Conservation (phyloP, 2,329 filamentous ascomycete species). For the Sarocladium brachiariae region DNA sequence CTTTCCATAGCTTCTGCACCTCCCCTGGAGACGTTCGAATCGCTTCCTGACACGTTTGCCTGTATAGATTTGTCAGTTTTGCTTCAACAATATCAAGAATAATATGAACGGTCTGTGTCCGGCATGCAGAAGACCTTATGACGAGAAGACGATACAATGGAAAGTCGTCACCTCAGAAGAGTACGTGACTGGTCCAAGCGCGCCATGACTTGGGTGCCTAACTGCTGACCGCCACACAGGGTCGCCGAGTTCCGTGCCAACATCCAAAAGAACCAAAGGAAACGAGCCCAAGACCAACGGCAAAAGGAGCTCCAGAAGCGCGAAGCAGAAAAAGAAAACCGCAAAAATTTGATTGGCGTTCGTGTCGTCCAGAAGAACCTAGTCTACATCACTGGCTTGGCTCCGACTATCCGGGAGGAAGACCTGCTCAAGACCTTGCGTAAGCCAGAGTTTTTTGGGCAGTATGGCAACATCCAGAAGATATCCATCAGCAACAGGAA, state of each 20-base stretch:
- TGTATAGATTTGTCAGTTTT: slow-evolving; percentile 94
- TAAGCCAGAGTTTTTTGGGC: slow-evolving; percentile 89
- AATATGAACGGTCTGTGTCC: slow-evolving; percentile 97
- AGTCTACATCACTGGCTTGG: slow-evolving; percentile 93
- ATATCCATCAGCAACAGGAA: slow-evolving; percentile 98
- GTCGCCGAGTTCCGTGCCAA: slow-evolving; percentile 69
- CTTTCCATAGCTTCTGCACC: slow-evolving; percentile 8
- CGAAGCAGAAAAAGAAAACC: slow-evolving; percentile 89
- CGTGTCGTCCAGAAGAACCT: slow-evolving; percentile 97
- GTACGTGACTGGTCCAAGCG: slow-evolving; percentile 46
- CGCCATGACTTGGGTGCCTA: background rate
- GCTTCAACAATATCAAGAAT: slow-evolving; percentile 98
- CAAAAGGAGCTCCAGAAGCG: slow-evolving; percentile 96
- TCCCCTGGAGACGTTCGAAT: background rate
- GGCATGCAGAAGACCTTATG: slow-evolving; percentile 92
- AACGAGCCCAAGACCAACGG: slow-evolving; percentile 70
- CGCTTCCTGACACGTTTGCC: slow-evolving; percentile 10
- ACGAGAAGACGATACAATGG: slow-evolving; percentile 95
- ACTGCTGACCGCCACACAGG: slow-evolving; percentile 31
- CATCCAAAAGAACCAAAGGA: slow-evolving; percentile 86
- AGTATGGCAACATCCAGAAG: slow-evolving; percentile 97
- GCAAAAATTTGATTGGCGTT: slow-evolving; percentile 92
- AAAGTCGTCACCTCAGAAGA: slow-evolving; percentile 93
- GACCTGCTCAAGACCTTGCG: slow-evolving; percentile 84
- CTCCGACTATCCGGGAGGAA: slow-evolving; percentile 86